Evolutionary conservation across 1,284 basidiomycete genomes (phyloP), one percentile per base, ranked within the genome.

Genomic region (Tremellales sp.): DNA sequence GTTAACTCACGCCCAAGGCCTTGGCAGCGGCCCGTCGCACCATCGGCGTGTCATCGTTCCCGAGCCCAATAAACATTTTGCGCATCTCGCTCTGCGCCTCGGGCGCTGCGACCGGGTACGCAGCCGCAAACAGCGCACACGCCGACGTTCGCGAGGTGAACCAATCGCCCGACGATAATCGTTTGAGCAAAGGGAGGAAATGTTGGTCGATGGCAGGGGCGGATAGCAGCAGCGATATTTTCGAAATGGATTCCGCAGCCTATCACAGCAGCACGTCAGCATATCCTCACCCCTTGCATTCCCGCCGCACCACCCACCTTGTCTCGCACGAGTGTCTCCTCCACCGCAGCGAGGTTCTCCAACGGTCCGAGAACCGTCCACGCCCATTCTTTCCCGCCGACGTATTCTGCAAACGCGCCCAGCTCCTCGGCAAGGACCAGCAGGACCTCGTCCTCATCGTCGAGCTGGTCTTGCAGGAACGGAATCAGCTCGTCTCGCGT

Each of bases 91-190:
- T 89, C 72, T 97, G 91, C 45, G 85, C 78, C 35, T 78, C 65
- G 14, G 83, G 72, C 1, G 84, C 79, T 12, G 89, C 87, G 62
- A 82, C 83, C 27, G 83, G 77, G 71, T 98, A 99, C 21, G 90
- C 87, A n/a, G 92, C 84, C 9, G 91, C 83, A 69, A 92, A 98
- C 26, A 99, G 80, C 3, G 93, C 88, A 50, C 92, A 92, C 36
- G 95, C 88, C 34, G 94, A 97, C 35, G 92, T 95, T 55, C 94
- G 82, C 27, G 92, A 94, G n/a, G 95, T 98, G 76, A 98, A 98
- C 95, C 95, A 99, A 74, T 98, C 95, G 50, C 93, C 95, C 51
- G 82, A 81, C 1, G 91, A 86, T 32, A 99, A 81, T 48, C 93
- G 84, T 67, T 86, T 86, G 52, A 98, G 73, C 41, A 98, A 79